Evolutionary conservation across 257 asterid species (phyloP).

Genomic region (Echium plantagineum): DNA sequence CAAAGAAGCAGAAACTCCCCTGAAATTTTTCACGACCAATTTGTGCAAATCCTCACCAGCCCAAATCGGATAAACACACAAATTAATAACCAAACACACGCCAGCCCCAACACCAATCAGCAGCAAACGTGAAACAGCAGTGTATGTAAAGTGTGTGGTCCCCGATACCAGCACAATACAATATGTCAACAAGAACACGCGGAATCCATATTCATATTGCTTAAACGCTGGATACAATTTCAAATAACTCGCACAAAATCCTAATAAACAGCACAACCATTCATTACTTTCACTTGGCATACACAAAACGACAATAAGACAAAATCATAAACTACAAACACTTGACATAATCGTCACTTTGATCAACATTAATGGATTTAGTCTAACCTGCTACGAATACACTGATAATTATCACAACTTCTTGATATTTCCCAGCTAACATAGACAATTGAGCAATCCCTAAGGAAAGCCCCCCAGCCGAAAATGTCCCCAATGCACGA

Average conservation of each 20-base stretch:
- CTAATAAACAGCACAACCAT: neutral
- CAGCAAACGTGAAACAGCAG: slow-evolving; percentile 63
- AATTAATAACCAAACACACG: slow-evolving; percentile 53
- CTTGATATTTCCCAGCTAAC: slow-evolving; percentile 42
- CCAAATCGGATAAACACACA: slow-evolving; percentile 80
- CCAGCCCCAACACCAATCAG: slow-evolving; percentile 72
- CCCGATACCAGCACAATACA: slow-evolving; percentile 79
- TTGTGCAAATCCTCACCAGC: slow-evolving; percentile 94
- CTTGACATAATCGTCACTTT: no score
- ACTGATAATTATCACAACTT: slow-evolving; percentile 51
- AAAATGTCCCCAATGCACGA: slow-evolving; percentile 37
- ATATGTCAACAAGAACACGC: slow-evolving; percentile 78
- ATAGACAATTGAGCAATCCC: slow-evolving; percentile 33
- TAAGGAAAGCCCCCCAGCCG: slow-evolving; percentile 38
- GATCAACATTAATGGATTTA: neutral
- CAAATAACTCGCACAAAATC: slow-evolving; percentile 53
- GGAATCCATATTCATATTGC: slow-evolving; percentile 86
- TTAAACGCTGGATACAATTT: slow-evolving; percentile 74
- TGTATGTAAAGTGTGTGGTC: slow-evolving; percentile 38
- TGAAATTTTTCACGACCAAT: slow-evolving; percentile 65
- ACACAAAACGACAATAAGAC: no score
- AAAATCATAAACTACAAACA: no score
- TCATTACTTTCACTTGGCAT: no score
- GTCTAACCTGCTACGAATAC: slow-evolving; percentile 60
- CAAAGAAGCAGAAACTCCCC: slow-evolving; percentile 65